Conservation (phyloP, 2,329 filamentous ascomycete genomes). For the Blastomyces silverae region DNA sequence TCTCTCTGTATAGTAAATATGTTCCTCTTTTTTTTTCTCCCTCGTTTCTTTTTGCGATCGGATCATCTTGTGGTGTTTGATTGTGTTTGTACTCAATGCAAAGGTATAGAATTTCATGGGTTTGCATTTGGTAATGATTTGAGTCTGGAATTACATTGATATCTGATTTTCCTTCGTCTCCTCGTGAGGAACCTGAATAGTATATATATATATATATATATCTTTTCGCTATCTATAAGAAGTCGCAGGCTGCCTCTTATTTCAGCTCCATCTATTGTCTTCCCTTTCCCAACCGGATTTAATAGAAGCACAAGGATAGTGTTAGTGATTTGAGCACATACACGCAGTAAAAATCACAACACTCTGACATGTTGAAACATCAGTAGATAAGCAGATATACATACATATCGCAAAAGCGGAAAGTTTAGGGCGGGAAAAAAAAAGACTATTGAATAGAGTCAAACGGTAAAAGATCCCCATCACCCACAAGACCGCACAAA, state of each 20-base stretch:
- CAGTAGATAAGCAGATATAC: conserved; percentile 5
- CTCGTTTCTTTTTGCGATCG: neutral
- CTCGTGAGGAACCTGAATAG: neutral
- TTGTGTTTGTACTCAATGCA: neutral
- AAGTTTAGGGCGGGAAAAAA: no score
- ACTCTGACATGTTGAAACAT: conserved; percentile 9
- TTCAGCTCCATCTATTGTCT: neutral
- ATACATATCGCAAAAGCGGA: conserved; percentile 5
- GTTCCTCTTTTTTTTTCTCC: neutral
- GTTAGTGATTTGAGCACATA: neutral
- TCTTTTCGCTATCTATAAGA: neutral
- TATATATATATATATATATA: neutral
- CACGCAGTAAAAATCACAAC: neutral
- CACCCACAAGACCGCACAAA: neutral
- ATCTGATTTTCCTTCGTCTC: neutral
- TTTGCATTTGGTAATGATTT: neutral
- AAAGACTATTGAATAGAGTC: neutral
- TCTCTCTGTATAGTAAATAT: neutral
- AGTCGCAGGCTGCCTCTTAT: neutral
- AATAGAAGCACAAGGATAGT: neutral
- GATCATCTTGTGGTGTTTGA: neutral
- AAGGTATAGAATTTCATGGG: neutral
- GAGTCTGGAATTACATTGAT: neutral
- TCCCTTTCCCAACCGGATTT: neutral
- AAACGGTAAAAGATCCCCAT: neutral